phyloP scores from a whole-genome alignment of 352 stramenopile species.

The Phytophthora tubulina region DNA sequence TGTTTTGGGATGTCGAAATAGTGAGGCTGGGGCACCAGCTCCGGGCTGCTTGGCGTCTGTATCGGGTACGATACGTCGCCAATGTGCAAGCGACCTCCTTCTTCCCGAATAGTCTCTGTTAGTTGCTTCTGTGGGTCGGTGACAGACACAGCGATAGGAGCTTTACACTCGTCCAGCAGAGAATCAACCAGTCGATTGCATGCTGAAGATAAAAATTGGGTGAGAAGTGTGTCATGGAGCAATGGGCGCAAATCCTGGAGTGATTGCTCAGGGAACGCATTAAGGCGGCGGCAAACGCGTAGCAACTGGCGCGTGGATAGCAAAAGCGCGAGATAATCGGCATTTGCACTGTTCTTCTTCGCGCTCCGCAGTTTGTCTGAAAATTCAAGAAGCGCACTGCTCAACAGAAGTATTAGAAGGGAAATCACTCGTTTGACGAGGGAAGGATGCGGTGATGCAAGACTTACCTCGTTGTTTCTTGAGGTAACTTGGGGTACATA shows the following conservation, averaged over 20 bases:
- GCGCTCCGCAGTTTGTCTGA: slow-evolving; percentile 56
- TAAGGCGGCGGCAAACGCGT: slow-evolving; percentile 68
- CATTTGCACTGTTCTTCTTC: slow-evolving; percentile 55
- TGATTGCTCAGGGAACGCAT: slow-evolving; percentile 74
- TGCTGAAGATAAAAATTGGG: slow-evolving; percentile 73
- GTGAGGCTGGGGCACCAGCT: slow-evolving; percentile 89
- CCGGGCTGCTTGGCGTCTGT: slow-evolving; percentile 55
- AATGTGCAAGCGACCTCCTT: slow-evolving; percentile 59
- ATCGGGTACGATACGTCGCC: slow-evolving; percentile 73
- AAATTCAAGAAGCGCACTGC: slow-evolving; percentile 66
- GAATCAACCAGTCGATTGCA: slow-evolving; percentile 61
- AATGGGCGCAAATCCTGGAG: slow-evolving; percentile 67
- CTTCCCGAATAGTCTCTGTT: slow-evolving; percentile 54
- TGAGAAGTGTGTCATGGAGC: slow-evolving; percentile 83
- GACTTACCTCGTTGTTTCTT: slow-evolving; percentile 65
- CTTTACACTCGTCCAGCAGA: slow-evolving; percentile 59
- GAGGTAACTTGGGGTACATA: slow-evolving; percentile 63
- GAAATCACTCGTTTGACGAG: neutral
- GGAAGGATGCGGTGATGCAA: neutral
- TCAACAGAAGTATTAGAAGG: neutral
- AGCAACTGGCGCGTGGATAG: slow-evolving; percentile 77
- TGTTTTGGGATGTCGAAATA: slow-evolving; percentile 94
- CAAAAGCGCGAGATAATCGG: slow-evolving; percentile 60
- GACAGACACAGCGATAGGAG: slow-evolving; percentile 22
- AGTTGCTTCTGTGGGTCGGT: neutral